Conservation (phyloP, 2,329 filamentous ascomycete genomes). For the Ilyonectria robusta region DNA sequence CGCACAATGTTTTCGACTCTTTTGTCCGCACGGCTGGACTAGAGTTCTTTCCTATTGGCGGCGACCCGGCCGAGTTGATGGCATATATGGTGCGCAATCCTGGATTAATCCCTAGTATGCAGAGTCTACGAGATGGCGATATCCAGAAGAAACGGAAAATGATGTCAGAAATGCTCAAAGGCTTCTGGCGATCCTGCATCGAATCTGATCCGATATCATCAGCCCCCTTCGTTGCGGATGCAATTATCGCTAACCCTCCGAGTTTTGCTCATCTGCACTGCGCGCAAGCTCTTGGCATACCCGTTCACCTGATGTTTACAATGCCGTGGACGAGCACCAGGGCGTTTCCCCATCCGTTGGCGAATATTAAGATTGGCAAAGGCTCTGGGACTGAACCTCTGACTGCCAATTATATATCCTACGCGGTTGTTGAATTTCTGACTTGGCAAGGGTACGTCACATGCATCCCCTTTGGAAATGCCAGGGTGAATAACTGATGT, state of each 20-base stretch:
- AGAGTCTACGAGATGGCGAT: constrained; percentile 10
- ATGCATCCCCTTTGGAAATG: too few species aligned
- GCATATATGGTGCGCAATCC: constrained; percentile 5
- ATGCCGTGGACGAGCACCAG: constrained; percentile 16
- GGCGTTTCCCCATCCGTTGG: constrained; percentile 8
- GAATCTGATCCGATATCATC: background rate
- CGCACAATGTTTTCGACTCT: constrained; percentile 25
- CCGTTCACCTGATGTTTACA: constrained; percentile 32
- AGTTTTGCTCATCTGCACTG: constrained; percentile 31
- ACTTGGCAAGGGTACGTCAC: constrained; percentile 18
- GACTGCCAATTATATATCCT: constrained; percentile 7
- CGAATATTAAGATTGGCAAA: constrained; percentile 1
- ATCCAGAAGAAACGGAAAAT: constrained; percentile 21
- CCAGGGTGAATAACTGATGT: background rate
- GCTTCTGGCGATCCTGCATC: constrained; percentile 9
- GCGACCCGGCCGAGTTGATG: constrained; percentile 35
- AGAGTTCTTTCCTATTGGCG: constrained; percentile 25
- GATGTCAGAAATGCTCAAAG: constrained; percentile 19
- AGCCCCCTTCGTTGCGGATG: constrained; percentile 9
- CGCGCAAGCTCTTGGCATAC: constrained; percentile 20
- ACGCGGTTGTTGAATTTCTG: constrained; percentile 4
- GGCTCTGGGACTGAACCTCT: background rate
- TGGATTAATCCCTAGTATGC: constrained; percentile 12
- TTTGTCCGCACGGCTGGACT: constrained; percentile 19
- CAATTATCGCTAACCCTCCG: constrained; percentile 22